Evolutionary conservation across 2,329 filamentous ascomycete genomes (phyloP), one percentile per base, ranked within the genome.

Genomic region (Aspergillus viridinutans): DNA sequence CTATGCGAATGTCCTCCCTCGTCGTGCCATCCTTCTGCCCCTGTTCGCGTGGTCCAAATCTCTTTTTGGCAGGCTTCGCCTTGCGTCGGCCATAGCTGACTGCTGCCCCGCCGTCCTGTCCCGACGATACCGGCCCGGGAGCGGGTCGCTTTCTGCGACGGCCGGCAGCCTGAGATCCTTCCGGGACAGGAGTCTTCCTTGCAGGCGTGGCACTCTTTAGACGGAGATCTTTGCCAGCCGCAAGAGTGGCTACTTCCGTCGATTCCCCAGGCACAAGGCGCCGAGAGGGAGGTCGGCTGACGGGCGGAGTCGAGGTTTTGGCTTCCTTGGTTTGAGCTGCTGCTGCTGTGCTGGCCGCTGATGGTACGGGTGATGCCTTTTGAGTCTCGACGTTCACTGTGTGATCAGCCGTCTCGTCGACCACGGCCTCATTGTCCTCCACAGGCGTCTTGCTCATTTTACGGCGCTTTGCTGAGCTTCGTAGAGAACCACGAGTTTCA

Each of bases 31-130:
- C 65, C 42, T 62, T 65, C 52, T 59, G 53, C 6, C 62, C 66
- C 51, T 73, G 78, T 56, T 80, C 81, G 48, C 72, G 73, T 12
- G 69, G 61, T 32, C 64, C 65, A 53, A 74, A 61, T 35, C 71
- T 67, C 58, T 74, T 75, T 63, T 77, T 77, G 51, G 67, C 64
- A 1, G 82, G 82, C 52, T 82, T 82, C 32, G 77, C 79, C 58
- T 84, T 84, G 40, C 85, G 80, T 63, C 80, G 81, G 35, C 83
- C 84, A 52, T 85, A 81, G 54, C 82, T 85, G 40, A 87, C 82
- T 48, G 85, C 85, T 45, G 83, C 82, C 50, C 83, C 83, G 25
- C 83, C 83, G 58, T 83, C 80, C 58, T 83, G 81, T 51, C 80
- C 80, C 23, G 79, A 78, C 6, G 81, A 83, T 42, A 87, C 78